Percentiles rank a stretch among this genome's conserved stretches.
Conservation (phyloP, 2,329 filamentous ascomycete species). For the Sporothrix brasiliensis region DNA sequence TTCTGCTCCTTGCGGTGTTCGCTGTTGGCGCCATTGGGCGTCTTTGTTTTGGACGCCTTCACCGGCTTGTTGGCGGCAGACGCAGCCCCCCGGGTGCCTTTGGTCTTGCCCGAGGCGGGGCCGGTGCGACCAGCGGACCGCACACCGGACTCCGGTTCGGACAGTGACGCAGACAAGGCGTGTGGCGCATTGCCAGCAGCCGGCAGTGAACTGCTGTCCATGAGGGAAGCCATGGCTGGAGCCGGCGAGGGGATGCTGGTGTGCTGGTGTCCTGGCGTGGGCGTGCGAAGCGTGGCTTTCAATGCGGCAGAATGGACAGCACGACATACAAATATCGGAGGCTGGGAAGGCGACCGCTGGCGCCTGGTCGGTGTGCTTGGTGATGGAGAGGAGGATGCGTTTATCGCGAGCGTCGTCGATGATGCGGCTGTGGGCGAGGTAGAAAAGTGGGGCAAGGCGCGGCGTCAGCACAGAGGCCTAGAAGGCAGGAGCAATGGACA, state of each 20-base stretch:
- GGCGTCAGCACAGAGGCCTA: slow-evolving; percentile 11
- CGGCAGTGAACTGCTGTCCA: background rate
- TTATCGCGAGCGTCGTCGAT: background rate
- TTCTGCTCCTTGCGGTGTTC: slow-evolving; percentile 39
- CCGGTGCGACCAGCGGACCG: background rate
- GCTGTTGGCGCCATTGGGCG: slow-evolving; percentile 34
- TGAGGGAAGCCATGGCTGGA: slow-evolving; percentile 9
- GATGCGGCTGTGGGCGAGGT: background rate
- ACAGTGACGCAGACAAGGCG: background rate
- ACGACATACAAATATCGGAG: background rate
- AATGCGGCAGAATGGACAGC: background rate
- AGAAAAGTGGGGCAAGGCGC: slow-evolving; percentile 13
- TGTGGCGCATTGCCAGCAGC: background rate
- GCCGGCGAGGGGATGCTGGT: background rate
- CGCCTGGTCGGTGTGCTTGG: background rate
- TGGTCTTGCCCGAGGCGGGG: background rate
- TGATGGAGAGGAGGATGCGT: background rate
- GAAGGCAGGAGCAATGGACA: slow-evolving; percentile 18
- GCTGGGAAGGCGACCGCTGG: background rate
- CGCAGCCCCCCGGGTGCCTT: background rate
- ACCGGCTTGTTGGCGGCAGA: slow-evolving; percentile 1
- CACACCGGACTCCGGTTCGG: background rate
- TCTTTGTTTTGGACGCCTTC: slow-evolving; percentile 27
- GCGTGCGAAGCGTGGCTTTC: background rate
- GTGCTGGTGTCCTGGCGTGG: background rate